Percentiles rank a stretch among this genome's conserved stretches.
Conservation (phyloP, 441 rosid genomes). For the Pelargonium fulgidum region DNA sequence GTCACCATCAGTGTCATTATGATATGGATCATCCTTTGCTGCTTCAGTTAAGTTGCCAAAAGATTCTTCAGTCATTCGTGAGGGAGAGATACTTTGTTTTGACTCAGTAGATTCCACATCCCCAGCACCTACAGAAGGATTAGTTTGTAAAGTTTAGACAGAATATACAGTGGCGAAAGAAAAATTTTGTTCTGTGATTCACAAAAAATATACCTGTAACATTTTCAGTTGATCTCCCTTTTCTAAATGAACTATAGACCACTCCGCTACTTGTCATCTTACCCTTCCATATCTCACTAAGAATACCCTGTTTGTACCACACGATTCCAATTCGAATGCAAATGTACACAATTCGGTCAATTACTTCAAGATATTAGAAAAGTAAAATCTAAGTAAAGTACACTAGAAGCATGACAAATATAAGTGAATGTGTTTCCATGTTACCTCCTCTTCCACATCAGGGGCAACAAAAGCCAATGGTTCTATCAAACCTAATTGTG, state of each 20-base stretch:
- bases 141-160: background rate
- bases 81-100: slow-evolving; percentile 27
- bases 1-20: slow-evolving; percentile 15
- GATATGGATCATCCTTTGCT: slow-evolving; percentile 25
- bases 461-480: slow-evolving; percentile 80
- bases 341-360: background rate
- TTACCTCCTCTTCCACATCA: slow-evolving; percentile 64
- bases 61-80: slow-evolving; percentile 24
- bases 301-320: slow-evolving; percentile 38
- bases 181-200: background rate
- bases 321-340: background rate
- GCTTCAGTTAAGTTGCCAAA: slow-evolving; percentile 24
- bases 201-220: slow-evolving; percentile 31
- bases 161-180: background rate
- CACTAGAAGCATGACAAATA: background rate
- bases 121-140: background rate
- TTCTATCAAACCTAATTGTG: slow-evolving; percentile 33
- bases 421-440: slow-evolving; percentile 11
- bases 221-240: slow-evolving; percentile 40
- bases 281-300: slow-evolving; percentile 64
- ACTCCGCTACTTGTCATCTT: slow-evolving; percentile 58
- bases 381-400: background rate
- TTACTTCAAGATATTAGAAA: background rate
- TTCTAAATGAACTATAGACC: slow-evolving; percentile 32
- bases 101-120: slow-evolving; percentile 32